These are phyloP conservation scores for Diutina pseudorugosa DNA, from an alignment of 1,139 yeast species.

Conservation along the genomic window DNA sequence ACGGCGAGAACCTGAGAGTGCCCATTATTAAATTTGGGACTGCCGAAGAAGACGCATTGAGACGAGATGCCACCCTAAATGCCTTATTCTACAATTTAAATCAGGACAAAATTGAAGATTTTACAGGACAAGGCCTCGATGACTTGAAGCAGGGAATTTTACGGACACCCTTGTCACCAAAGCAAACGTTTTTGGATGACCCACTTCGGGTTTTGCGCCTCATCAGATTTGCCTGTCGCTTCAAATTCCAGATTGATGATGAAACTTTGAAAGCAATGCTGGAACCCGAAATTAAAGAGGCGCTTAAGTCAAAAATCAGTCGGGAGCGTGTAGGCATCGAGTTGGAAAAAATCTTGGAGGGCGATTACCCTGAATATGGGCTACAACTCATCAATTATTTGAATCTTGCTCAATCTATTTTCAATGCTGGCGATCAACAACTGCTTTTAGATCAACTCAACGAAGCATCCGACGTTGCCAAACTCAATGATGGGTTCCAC, in stretches of 20 bases:
- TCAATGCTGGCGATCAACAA: conserved; percentile 25
- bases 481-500: conserved; percentile 6
- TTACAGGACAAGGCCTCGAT: conserved; percentile 59
- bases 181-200: conserved; percentile 80
- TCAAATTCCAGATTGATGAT: conserved; percentile 51
- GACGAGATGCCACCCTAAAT: conserved; percentile 91
- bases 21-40: conserved; percentile 77
- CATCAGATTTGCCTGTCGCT: conserved; percentile 75
- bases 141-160: conserved; percentile 63
- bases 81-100: conserved; percentile 80
- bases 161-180: conserved; percentile 80
- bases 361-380: conserved; percentile 55
- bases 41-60: conserved; percentile 78
- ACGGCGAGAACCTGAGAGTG: conserved; percentile 70
- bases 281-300: conserved; percentile 39
- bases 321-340: conserved; percentile 89
- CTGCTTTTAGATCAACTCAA: conserved; percentile 9
- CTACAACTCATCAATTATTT: conserved; percentile 44
- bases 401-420: conserved; percentile 46
- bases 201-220: conserved; percentile 81
- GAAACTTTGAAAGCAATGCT: conserved; percentile 58
- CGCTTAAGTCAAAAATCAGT: conserved; percentile 65
- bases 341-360: conserved; percentile 57
- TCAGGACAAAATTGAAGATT: conserved; percentile 63
- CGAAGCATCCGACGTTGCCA: conserved; percentile 6